Evolutionary conservation across 176 grass and related monocot species (phyloP).

Genomic region (Raddia guianensis): DNA sequence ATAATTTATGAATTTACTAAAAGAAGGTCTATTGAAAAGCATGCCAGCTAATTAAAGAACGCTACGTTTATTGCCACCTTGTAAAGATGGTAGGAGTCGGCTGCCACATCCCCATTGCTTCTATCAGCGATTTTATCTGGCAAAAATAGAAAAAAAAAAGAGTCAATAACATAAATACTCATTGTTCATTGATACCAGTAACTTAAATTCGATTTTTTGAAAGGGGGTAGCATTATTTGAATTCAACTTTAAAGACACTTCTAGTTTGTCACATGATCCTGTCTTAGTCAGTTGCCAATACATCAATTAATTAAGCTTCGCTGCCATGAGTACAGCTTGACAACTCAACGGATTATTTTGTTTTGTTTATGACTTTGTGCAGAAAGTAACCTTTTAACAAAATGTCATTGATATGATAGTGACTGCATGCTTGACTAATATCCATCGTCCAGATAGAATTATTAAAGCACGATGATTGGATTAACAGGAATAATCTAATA

Average conservation of each 20-base stretch:
- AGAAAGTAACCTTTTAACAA: too few relatives aligned
- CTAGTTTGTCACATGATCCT: too few relatives aligned
- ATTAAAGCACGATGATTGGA: too few relatives aligned
- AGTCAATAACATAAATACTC: not conserved
- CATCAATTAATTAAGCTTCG: too few relatives aligned
- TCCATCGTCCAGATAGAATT: too few relatives aligned
- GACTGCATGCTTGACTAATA: too few relatives aligned
- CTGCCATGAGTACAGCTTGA: too few relatives aligned
- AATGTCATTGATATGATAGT: too few relatives aligned
- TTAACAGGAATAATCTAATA: too few relatives aligned
- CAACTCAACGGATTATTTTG: too few relatives aligned
- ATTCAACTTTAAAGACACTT: not conserved
- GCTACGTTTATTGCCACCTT: slow-evolving; percentile 27
- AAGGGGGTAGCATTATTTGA: not conserved
- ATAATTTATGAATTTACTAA: not conserved
- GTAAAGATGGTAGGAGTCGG: slow-evolving; percentile 42
- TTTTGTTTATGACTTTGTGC: too few relatives aligned
- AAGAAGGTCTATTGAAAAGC: not conserved
- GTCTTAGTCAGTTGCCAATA: too few relatives aligned
- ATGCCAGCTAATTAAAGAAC: not conserved
- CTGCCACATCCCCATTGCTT: slow-evolving; percentile 46
- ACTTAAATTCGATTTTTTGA: not conserved
- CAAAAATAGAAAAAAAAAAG: not conserved
- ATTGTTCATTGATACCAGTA: not conserved
- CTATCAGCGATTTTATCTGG: slow-evolving; percentile 33